phyloP scores from a whole-genome alignment of 441 rosid genomes.

The Eruca vesicaria region DNA sequence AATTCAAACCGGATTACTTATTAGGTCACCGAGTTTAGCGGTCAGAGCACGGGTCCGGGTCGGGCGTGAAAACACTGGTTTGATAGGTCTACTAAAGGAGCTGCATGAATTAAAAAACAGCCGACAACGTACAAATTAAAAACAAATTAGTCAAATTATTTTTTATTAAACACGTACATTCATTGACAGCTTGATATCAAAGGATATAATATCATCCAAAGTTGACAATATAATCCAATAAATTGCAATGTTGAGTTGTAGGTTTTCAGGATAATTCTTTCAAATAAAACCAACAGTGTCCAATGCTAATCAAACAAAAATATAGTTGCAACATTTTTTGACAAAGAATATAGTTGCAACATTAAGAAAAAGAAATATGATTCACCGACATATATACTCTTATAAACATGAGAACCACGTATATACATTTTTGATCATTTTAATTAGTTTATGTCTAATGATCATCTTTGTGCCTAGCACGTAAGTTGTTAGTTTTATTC shows the following conservation, averaged over 20 bases:
- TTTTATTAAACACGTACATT: background rate
- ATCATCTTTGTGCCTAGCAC: conserved; percentile 27
- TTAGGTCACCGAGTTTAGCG: too few relatives aligned
- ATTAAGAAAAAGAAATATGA: background rate
- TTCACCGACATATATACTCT: conserved; percentile 8
- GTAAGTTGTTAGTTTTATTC: conserved; percentile 11
- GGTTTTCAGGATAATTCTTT: background rate
- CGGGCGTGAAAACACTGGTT: too few relatives aligned
- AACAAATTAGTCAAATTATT: background rate
- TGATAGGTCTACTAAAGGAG: background rate
- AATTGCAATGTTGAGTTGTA: background rate
- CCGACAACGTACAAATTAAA: background rate
- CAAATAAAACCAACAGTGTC: background rate
- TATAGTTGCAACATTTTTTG: too few relatives aligned
- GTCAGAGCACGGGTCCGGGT: too few relatives aligned
- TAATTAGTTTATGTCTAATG: background rate
- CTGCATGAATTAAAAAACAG: background rate
- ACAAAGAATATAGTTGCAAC: too few relatives aligned
- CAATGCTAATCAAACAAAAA: too few relatives aligned
- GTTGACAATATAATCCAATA: conserved; percentile 8
- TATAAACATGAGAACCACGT: conserved; percentile 34
- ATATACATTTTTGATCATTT: background rate
- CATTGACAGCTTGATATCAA: background rate
- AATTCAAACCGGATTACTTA: too few relatives aligned
- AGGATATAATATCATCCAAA: background rate